Percentiles rank a stretch among this genome's conserved stretches.
phyloP scores from a whole-genome alignment of 176 grass and related monocot species.

The Oryza punctata region DNA sequence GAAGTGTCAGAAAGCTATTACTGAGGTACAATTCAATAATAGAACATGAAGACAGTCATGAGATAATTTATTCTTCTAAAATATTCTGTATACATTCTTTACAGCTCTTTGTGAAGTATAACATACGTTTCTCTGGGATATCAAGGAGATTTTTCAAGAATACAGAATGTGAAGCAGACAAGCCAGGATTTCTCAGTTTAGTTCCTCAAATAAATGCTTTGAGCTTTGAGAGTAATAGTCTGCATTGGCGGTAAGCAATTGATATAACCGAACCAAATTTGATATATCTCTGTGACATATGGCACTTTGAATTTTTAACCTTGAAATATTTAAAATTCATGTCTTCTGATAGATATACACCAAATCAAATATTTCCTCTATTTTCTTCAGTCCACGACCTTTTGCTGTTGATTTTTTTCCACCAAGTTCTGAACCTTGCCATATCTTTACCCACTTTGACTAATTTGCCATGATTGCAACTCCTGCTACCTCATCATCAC shows the following conservation, averaged over 20 bases:
- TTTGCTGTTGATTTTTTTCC: neutral
- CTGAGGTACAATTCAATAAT: conserved; percentile 60
- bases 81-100: conserved; percentile 39
- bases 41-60: conserved; percentile 23
- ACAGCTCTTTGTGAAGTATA: conserved; percentile 96
- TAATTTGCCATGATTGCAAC: too few relatives aligned
- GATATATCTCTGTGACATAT: neutral
- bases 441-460: neutral
- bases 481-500: neutral
- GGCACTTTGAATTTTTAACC: neutral
- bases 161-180: conserved; percentile 52
- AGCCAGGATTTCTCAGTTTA: conserved; percentile 61
- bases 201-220: conserved; percentile 86
- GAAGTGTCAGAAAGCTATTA: conserved; percentile 95
- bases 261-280: conserved; percentile 29
- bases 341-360: conserved; percentile 7
- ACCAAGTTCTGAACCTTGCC: neutral
- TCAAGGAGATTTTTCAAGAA: conserved; percentile 83
- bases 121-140: conserved; percentile 93
- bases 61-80: conserved; percentile 22
- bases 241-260: conserved; percentile 85
- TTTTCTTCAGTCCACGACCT: neutral
- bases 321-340: conserved; percentile 17
- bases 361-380: neutral
- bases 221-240: conserved; percentile 71